These are phyloP conservation scores for Ottelia alismoides DNA, from an alignment of 106 monocot genomes.

Conservation along the genomic window DNA sequence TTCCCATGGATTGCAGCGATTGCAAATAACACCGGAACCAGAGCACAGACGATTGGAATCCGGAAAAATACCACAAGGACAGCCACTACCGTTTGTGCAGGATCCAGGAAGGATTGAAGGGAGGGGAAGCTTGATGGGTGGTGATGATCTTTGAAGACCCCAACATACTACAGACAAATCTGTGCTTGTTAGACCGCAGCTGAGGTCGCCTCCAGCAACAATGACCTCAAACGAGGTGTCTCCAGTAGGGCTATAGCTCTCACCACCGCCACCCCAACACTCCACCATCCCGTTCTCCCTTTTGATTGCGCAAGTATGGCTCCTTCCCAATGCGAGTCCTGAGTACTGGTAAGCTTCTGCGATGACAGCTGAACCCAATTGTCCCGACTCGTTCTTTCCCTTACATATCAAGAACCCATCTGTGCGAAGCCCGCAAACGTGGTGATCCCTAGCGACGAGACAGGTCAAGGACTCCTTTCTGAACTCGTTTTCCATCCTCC, in stretches of 20 bases:
- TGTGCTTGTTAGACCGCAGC: constrained; percentile 44
- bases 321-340: constrained; percentile 37
- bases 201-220: constrained; percentile 60
- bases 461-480: constrained; percentile 22
- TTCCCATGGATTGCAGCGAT: not conserved
- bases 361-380: constrained; percentile 8
- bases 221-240: constrained; percentile 30
- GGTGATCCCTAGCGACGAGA: constrained; percentile 53
- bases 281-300: constrained; percentile 31
- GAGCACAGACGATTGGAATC: constrained; percentile 37
- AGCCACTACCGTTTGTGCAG: constrained; percentile 19
- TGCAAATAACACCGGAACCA: constrained; percentile 47
- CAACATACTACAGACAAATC: constrained; percentile 75
- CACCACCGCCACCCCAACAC: constrained; percentile 50
- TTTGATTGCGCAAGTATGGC: constrained; percentile 55
- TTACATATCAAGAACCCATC: constrained; percentile 30
- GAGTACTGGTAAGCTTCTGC: constrained; percentile 22
- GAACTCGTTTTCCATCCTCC: constrained; percentile 20
- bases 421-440: constrained; percentile 39
- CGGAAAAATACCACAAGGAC: constrained; percentile 32
- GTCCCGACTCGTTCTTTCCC: constrained; percentile 42
- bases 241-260: constrained; percentile 6
- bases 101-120: constrained; percentile 58
- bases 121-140: constrained; percentile 11
- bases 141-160: constrained; percentile 13